phyloP scores from a whole-genome alignment of 805 yeast species.

The Wickerhamomyces rabaulensis region DNA sequence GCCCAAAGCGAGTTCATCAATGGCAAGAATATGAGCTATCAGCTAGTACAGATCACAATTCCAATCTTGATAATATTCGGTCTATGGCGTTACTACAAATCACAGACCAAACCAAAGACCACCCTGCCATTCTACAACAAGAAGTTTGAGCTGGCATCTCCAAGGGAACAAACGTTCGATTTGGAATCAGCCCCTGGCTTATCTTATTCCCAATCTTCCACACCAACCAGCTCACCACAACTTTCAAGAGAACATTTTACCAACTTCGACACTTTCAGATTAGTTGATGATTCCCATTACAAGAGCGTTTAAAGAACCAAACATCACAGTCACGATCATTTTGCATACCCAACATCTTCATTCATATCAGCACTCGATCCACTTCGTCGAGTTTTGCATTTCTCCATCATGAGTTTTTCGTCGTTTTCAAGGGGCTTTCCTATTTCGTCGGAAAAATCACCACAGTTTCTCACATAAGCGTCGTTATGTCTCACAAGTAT shows the following conservation, averaged over 20 bases:
- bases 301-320: background rate
- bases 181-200: constrained; percentile 3
- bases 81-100: background rate
- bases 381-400: background rate
- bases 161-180: background rate
- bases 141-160: background rate
- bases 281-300: background rate
- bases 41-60: background rate
- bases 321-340: background rate
- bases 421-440: background rate
- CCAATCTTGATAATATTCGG: background rate
- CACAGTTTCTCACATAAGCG: background rate
- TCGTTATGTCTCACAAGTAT: background rate
- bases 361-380: background rate
- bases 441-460: background rate
- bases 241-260: background rate
- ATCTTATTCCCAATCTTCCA: constrained; percentile 2
- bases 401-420: background rate
- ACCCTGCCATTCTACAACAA: background rate
- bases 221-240: constrained; percentile 4
- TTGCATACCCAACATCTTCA: background rate
- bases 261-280: background rate
- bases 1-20: constrained; percentile 4
- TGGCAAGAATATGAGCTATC: background rate
- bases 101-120: background rate